A percentile compares a stretch with the other conserved stretches of the same genome.
Evolutionary conservation across 164 flowering plant species (phyloP).

Genomic region (Liriodendron chinense): DNA sequence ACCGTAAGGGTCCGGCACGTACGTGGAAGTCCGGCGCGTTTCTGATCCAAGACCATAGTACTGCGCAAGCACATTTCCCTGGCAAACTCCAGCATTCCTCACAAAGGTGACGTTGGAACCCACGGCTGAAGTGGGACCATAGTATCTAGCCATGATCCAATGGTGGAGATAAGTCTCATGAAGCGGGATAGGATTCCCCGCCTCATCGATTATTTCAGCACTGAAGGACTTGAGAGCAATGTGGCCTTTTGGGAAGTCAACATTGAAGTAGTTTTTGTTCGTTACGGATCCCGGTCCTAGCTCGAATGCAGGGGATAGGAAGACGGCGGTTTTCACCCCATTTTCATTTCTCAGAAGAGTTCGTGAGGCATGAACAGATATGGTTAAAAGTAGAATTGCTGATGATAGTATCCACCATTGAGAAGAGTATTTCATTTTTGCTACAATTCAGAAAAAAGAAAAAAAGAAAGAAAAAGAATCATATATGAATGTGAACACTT

Average conservation of each 20-base stretch:
- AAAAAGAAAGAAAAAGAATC: neutral
- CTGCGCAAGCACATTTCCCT: conserved; percentile 36
- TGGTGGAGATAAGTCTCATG: conserved; percentile 94
- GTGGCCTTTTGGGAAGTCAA: conserved; percentile 86
- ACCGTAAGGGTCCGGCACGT: conserved; percentile 80
- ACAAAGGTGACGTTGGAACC: neutral
- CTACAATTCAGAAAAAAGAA: conserved; percentile 6
- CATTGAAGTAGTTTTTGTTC: conserved; percentile 43
- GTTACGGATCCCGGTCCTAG: conserved; percentile 65
- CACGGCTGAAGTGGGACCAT: conserved; percentile 6
- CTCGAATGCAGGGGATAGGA: conserved; percentile 58
- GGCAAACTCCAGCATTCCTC: conserved; percentile 64
- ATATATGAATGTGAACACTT: neutral
- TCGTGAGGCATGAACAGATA: conserved; percentile 16
- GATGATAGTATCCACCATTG: conserved; percentile 14
- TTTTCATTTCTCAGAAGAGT: conserved; percentile 24
- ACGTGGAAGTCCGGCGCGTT: conserved; percentile 62
- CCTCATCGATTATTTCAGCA: conserved; percentile 85
- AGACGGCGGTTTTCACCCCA: conserved; percentile 44
- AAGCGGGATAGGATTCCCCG: conserved; percentile 74
- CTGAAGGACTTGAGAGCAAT: conserved; percentile 72
- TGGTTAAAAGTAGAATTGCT: conserved; percentile 18
- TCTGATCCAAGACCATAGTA: conserved; percentile 87
- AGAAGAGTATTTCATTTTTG: conserved; percentile 12
- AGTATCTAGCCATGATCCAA: conserved; percentile 78